These are phyloP conservation scores for Leccinum variicolor DNA, from an alignment of 768 basidiomycete species.

Conservation along the genomic window DNA sequence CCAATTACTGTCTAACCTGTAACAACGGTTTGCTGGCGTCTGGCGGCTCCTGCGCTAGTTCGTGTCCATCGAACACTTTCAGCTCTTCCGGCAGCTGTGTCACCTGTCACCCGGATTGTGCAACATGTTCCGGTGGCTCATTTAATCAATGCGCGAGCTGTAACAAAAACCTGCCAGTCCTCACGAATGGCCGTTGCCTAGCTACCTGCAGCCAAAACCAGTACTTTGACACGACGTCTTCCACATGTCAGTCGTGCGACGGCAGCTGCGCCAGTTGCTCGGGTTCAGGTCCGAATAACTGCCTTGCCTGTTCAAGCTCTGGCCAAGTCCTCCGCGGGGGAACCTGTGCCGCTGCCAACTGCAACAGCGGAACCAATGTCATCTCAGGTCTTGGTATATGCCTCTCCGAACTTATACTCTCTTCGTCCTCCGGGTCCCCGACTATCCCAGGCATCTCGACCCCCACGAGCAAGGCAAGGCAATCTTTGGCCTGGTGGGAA, in stretches of 20 bases:
- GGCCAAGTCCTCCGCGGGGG: conserved; percentile 61
- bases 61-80: conserved; percentile 74
- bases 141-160: conserved; percentile 82
- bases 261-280: conserved; percentile 76
- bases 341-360: conserved; percentile 60
- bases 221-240: conserved; percentile 65
- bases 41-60: conserved; percentile 67
- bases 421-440: conserved; percentile 39
- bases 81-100: conserved; percentile 62
- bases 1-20: conserved; percentile 76
- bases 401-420: conserved; percentile 66
- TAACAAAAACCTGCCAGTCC: conserved; percentile 62
- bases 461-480: conserved; percentile 40
- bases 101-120: conserved; percentile 84
- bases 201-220: conserved; percentile 71
- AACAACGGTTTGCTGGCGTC: conserved; percentile 61
- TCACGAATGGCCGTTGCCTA: conserved; percentile 72
- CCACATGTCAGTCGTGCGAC: conserved; percentile 70
- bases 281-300: conserved; percentile 61
- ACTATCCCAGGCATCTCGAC: conserved; percentile 54
- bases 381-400: conserved; percentile 74
- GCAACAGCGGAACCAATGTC: conserved; percentile 51
- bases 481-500: conserved; percentile 72
- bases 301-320: conserved; percentile 70
- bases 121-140: conserved; percentile 72